phyloP scores from a whole-genome alignment of 2,329 filamentous ascomycete genomes.

The Clonostachys sp. region DNA sequence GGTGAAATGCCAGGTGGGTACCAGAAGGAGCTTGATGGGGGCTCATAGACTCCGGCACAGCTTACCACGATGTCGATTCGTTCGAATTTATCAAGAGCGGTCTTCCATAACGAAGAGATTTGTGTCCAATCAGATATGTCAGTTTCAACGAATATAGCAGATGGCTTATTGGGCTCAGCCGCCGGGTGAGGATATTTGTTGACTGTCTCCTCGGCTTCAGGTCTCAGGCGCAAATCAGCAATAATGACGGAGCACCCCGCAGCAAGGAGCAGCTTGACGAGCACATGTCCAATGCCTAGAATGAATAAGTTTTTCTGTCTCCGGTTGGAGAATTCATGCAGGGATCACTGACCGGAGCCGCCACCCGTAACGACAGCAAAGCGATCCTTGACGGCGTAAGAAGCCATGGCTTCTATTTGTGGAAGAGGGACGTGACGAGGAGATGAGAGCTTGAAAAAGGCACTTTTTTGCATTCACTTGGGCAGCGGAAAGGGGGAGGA shows the following conservation, averaged over 20 bases:
- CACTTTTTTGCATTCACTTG: neutral
- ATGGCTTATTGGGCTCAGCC: neutral
- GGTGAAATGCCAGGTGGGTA: slow-evolving; percentile 12
- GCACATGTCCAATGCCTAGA: slow-evolving; percentile 13
- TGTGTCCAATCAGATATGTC: slow-evolving; percentile 16
- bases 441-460: neutral
- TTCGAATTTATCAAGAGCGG: slow-evolving; percentile 40
- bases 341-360: slow-evolving; percentile 2
- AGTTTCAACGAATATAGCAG: slow-evolving; percentile 13
- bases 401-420: slow-evolving; percentile 1
- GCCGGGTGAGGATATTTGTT: neutral
- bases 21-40: slow-evolving; percentile 17
- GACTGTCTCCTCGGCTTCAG: slow-evolving; percentile 10
- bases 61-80: slow-evolving; percentile 57
- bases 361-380: slow-evolving; percentile 7
- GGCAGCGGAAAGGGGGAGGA: neutral
- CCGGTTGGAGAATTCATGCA: neutral
- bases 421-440: neutral
- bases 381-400: slow-evolving; percentile 6
- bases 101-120: slow-evolving; percentile 14
- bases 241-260: slow-evolving; percentile 16
- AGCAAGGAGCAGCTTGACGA: slow-evolving; percentile 10
- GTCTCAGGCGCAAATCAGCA: slow-evolving; percentile 12
- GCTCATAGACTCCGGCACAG: slow-evolving; percentile 48
- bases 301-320: neutral